These are phyloP conservation scores for Exobasidium rhododendri DNA, from an alignment of 1,284 basidiomycete species.

Conservation along the genomic window DNA sequence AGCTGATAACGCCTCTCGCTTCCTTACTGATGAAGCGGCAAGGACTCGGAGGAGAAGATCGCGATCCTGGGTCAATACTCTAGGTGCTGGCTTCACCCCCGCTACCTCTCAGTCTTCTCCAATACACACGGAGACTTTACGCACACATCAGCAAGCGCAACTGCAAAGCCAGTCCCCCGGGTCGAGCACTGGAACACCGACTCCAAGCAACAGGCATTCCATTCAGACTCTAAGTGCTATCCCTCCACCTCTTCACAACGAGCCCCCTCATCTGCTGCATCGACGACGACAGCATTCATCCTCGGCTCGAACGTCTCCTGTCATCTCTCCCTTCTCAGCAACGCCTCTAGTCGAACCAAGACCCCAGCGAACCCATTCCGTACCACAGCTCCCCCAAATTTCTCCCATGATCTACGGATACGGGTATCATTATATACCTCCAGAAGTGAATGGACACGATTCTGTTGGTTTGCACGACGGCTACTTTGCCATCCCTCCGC, in stretches of 20 bases:
- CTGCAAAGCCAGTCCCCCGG: not conserved
- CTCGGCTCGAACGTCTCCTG: not conserved
- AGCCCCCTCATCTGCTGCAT: not conserved
- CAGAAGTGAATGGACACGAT: not conserved
- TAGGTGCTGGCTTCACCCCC: slow-evolving; percentile 4
- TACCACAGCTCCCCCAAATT: not conserved
- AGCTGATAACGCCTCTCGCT: not conserved
- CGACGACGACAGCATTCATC: not conserved
- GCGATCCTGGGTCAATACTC: not conserved
- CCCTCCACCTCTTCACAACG: not conserved
- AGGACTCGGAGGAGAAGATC: not conserved
- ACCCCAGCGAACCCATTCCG: slow-evolving; percentile 2
- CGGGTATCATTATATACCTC: not conserved
- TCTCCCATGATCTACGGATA: slow-evolving; percentile 4
- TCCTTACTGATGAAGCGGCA: not conserved
- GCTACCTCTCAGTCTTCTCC: not conserved
- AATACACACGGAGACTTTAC: too few species aligned
- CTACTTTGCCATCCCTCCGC: slow-evolving; percentile 11
- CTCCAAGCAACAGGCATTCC: too few species aligned
- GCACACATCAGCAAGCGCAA: not conserved
- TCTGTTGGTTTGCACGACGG: not conserved
- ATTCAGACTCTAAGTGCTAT: too few species aligned
- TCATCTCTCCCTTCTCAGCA: not conserved
- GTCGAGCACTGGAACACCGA: not conserved
- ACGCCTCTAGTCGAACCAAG: not conserved